These are phyloP conservation scores for Ensete ventricosum DNA, from an alignment of 176 grass and related monocot genomes.

Conservation along the genomic window DNA sequence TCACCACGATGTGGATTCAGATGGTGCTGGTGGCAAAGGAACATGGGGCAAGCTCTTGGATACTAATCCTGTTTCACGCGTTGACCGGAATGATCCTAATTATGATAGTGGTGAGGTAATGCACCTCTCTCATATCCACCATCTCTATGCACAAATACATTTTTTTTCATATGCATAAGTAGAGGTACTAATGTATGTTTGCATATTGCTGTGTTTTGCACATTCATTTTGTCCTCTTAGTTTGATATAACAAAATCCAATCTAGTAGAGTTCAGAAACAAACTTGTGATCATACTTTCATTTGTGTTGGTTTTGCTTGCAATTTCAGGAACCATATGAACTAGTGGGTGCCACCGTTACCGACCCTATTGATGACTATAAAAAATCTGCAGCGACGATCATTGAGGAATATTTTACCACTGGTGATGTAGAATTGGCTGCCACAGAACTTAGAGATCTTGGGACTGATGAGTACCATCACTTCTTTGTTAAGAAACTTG, in stretches of 20 bases:
- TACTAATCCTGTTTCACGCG: constrained; percentile 8
- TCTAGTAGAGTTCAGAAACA: not conserved
- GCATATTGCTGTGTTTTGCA: not conserved
- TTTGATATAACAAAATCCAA: not conserved
- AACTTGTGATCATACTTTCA: not conserved
- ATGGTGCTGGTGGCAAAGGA: constrained; percentile 24
- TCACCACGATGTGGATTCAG: not conserved
- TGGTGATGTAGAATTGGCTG: constrained; percentile 18
- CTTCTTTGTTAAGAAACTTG: constrained; percentile 18
- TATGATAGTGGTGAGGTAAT: constrained; percentile 22
- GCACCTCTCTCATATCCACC: not conserved
- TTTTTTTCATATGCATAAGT: not conserved
- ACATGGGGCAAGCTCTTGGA: constrained; percentile 24
- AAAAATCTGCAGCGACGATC: constrained; percentile 9
- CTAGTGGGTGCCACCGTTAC: constrained; percentile 15
- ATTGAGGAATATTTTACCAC: constrained; percentile 19
- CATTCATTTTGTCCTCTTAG: not conserved
- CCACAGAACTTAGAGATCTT: constrained; percentile 15
- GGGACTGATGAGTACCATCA: constrained; percentile 16
- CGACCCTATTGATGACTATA: constrained; percentile 15
- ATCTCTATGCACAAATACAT: not conserved
- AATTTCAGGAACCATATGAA: constrained; percentile 17
- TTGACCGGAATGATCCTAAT: constrained; percentile 24
- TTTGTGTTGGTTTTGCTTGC: not conserved
- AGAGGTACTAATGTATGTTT: not conserved